These are phyloP conservation scores for Starmerella sp. DNA, from an alignment of 805 yeast genomes.

Conservation along the genomic window DNA sequence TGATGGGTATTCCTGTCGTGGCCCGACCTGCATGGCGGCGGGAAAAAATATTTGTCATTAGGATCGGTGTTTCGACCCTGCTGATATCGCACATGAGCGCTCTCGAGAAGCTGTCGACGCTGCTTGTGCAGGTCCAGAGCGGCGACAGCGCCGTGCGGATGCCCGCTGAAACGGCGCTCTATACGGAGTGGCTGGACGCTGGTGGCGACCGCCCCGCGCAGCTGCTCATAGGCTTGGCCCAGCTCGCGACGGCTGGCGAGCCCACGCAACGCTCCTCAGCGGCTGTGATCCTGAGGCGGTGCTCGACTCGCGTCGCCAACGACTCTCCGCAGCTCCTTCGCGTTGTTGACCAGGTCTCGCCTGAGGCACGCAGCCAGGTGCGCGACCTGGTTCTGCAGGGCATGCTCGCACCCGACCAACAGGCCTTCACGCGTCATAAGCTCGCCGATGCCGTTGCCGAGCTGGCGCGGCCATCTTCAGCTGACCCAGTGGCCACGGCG, in stretches of 20 bases:
- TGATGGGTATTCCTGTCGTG: not conserved
- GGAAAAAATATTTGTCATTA: slow-evolving; percentile 7
- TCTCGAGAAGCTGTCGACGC: slow-evolving; percentile 23
- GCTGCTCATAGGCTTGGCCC: slow-evolving; percentile 66
- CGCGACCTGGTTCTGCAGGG: slow-evolving; percentile 61
- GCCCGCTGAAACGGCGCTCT: slow-evolving; percentile 63
- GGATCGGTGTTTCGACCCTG: not conserved
- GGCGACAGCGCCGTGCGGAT: slow-evolving; percentile 66
- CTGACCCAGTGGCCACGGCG: slow-evolving; percentile 28
- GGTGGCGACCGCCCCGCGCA: slow-evolving; percentile 48
- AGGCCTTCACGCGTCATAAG: slow-evolving; percentile 77
- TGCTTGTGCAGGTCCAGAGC: slow-evolving; percentile 61
- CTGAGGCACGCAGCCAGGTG: slow-evolving; percentile 48
- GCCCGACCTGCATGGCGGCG: not conserved
- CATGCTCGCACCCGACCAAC: slow-evolving; percentile 47
- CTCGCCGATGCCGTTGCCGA: slow-evolving; percentile 91
- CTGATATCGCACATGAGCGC: slow-evolving; percentile 12
- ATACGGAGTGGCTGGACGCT: slow-evolving; percentile 60
- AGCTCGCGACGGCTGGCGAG: slow-evolving; percentile 57
- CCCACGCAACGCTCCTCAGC: slow-evolving; percentile 50
- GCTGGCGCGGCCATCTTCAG: slow-evolving; percentile 45
- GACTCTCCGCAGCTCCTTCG: slow-evolving; percentile 61
- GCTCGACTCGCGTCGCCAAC: slow-evolving; percentile 45
- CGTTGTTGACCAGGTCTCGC: slow-evolving; percentile 59
- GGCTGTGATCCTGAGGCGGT: slow-evolving; percentile 81